Conservation (phyloP, 2,329 filamentous ascomycete genomes). For the Penicillium sp. region DNA sequence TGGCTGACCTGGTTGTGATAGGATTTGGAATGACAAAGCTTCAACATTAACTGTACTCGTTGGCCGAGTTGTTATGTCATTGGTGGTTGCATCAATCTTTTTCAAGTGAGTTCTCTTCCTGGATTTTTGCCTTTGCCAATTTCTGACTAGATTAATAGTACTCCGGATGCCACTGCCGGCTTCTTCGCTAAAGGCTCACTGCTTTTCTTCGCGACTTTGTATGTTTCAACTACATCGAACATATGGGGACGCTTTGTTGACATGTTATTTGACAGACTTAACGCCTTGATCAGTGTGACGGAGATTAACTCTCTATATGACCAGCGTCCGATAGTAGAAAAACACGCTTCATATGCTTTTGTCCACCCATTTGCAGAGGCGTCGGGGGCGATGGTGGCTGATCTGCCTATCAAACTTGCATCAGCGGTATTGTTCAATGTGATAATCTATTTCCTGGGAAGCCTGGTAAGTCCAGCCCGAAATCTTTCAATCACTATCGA, state of each 20-base stretch:
- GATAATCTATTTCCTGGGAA: conserved; percentile 83
- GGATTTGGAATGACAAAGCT: conserved; percentile 72
- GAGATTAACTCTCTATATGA: conserved; percentile 85
- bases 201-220: conserved; percentile 70
- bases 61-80: conserved; percentile 72
- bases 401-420: conserved; percentile 78
- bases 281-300: conserved; percentile 64
- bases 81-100: conserved; percentile 69
- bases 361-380: conserved; percentile 91
- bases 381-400: conserved; percentile 78
- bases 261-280: conserved; percentile 33
- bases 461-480: conserved; percentile 52
- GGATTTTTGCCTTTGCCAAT: neutral
- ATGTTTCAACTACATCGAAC: too few relatives aligned
- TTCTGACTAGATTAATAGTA: conserved; percentile 54
- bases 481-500: neutral
- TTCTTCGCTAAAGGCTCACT: conserved; percentile 79
- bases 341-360: conserved; percentile 82
- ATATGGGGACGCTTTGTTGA: too few relatives aligned
- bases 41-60: conserved; percentile 67
- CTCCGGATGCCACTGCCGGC: conserved; percentile 62
- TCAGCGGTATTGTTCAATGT: conserved; percentile 78
- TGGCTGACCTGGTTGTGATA: too few relatives aligned
- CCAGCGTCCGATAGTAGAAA: conserved; percentile 90
- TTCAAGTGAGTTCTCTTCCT: conserved; percentile 27